Evolutionary conservation across 2,329 filamentous ascomycete genomes (phyloP), one percentile per base, ranked within the genome.

Genomic region (Lasiodiplodia gonubiensis): DNA sequence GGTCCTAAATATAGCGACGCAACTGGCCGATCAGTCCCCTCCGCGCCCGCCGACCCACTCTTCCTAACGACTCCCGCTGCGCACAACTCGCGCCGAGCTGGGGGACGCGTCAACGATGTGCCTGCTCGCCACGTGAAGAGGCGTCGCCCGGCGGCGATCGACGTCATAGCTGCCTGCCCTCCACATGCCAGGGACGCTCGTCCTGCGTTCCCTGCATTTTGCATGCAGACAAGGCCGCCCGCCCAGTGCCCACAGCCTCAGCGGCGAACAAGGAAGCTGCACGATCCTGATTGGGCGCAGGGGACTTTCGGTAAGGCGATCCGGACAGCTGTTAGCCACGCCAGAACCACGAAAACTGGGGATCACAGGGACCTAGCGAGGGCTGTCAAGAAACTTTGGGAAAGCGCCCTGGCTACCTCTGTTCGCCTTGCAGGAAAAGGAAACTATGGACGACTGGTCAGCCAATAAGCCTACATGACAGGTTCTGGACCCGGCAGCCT

Each of bases 191-290:
- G 39, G 39, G 14, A 42, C 39, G 30, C 25, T 25, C 54, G 33
- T 23, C 55, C 39, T 30, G 23, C 25, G 42, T 49, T 63, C 42
- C 57, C 42, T 61, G 57, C 57, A 51, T 49, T 33, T n/a, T 46
- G 25, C 39, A 27, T 33, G 57, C 57, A 61, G 25, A 11, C 42
- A 25, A 49, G 59, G 59, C 59, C 18, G 33, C 42, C 59, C 33
- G 46, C 46, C 59, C 23, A 63, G 35, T 48, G 35, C 46, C 46
- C 59, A 63, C 59, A 63, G 59, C 59, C 59, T 63, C 59, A 63
- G 59, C 42, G 42, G 59, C 59, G 59, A 63, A 30, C 59, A 37
- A 21, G 42, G 59, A 51, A 51, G 4, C n/a, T 33, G 57, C 59
- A 18, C 42, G 12, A 7, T 12, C 25, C 46, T 51, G 42, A 63